Conservation (phyloP, 2,329 filamentous ascomycete genomes). For the Orbilia quercus region DNA sequence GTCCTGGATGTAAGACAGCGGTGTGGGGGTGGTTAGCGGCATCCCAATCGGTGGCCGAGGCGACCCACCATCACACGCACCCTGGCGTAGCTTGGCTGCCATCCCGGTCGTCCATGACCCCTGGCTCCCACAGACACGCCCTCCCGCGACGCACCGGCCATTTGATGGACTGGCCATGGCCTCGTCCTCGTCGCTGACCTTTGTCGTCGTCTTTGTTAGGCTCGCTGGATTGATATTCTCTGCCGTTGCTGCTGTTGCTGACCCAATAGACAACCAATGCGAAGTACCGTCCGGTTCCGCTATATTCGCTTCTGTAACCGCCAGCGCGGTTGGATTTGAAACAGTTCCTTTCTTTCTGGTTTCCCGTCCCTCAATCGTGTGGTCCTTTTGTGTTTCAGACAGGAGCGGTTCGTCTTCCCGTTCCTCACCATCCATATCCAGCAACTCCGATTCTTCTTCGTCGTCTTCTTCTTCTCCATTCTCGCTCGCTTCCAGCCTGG, state of each 20-base stretch:
- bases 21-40: constrained; percentile 47
- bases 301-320: constrained; percentile 20
- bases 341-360: constrained; percentile 3
- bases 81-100: constrained; percentile 33
- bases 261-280: constrained; percentile 1
- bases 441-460: constrained; percentile 5
- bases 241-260: constrained; percentile 5
- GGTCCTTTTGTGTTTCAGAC: constrained; percentile 5
- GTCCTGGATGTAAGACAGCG: constrained; percentile 37
- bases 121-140: constrained; percentile 35
- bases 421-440: background rate
- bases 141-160: constrained; percentile 40
- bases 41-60: constrained; percentile 47
- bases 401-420: background rate
- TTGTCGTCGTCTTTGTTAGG: constrained; percentile 16
- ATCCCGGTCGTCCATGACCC: constrained; percentile 30
- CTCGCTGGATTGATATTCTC: background rate
- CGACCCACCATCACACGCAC: constrained; percentile 33
- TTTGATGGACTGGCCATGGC: background rate
- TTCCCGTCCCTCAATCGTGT: constrained; percentile 11
- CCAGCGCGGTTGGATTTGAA: constrained; percentile 23
- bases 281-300: constrained; percentile 13
- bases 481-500: constrained; percentile 18
- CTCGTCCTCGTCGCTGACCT: constrained; percentile 4
- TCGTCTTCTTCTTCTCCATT: no score